Conservation (phyloP, 2,329 filamentous ascomycete species). For the Phialemonium atrogriseum region DNA sequence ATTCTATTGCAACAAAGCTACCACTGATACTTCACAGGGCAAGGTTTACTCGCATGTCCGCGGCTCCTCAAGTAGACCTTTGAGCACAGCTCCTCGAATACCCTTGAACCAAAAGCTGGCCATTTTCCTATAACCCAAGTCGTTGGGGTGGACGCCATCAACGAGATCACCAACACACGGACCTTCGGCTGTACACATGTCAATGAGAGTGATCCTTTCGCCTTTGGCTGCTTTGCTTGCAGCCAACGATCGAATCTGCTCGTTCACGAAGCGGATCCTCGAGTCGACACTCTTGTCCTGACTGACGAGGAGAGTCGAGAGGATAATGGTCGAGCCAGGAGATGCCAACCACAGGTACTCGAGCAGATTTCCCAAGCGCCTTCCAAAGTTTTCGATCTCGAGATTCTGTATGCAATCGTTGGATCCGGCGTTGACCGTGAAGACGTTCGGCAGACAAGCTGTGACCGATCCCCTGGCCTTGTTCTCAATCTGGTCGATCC, state of each 20-base stretch:
- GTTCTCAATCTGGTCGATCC: not conserved
- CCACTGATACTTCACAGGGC: too few species aligned
- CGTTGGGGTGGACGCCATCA: too few species aligned
- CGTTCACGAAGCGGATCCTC: not conserved
- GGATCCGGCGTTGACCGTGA: not conserved
- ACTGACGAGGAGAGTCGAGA: not conserved
- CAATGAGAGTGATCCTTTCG: not conserved
- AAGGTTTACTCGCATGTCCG: too few species aligned
- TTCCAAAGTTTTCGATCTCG: not conserved
- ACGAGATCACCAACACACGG: too few species aligned
- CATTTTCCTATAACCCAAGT: too few species aligned
- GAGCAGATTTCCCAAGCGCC: not conserved
- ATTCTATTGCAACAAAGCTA: too few species aligned
- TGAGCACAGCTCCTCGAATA: too few species aligned
- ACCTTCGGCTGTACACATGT: too few species aligned
- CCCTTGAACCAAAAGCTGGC: too few species aligned
- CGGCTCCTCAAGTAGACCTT: too few species aligned
- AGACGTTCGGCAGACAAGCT: not conserved
- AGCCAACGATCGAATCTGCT: not conserved
- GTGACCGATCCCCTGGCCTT: not conserved
- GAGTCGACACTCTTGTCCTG: not conserved
- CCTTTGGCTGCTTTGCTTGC: not conserved
- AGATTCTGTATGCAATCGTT: conserved; percentile 1
- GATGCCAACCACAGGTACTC: not conserved
- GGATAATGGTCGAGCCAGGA: not conserved